These are phyloP conservation scores for Aureobasidium namibiae DNA, from an alignment of 2,329 filamentous ascomycete species.

Conservation along the genomic window DNA sequence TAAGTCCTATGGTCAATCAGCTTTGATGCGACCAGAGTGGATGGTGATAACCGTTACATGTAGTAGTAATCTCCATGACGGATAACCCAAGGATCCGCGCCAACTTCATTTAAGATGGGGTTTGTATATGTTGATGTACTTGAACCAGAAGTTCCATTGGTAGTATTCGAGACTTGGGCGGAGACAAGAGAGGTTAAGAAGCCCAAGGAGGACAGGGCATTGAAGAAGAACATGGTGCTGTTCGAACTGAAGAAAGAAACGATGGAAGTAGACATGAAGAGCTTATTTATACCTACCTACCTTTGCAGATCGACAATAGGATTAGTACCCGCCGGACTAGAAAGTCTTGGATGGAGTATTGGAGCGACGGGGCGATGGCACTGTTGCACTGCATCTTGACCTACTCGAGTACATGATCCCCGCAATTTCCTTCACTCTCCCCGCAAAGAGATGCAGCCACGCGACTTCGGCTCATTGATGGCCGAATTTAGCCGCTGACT, in stretches of 20 bases:
- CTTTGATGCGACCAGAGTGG: no score
- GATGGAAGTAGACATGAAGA: background rate
- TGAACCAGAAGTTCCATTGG: background rate
- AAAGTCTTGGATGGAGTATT: no score
- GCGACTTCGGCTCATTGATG: constrained; percentile 1
- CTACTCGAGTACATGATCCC: background rate
- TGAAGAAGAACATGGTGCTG: background rate
- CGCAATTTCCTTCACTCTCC: background rate
- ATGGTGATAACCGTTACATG: no score
- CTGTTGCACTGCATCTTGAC: background rate
- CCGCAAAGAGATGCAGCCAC: constrained; percentile 5
- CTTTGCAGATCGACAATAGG: background rate
- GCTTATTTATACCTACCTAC: background rate
- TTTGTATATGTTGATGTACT: constrained; percentile 35
- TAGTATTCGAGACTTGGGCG: background rate
- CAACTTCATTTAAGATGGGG: constrained; percentile 33
- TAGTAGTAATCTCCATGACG: constrained; percentile 36
- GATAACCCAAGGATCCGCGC: constrained; percentile 41
- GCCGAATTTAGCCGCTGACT: constrained; percentile 4
- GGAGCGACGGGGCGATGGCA: background rate
- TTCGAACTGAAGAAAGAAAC: background rate
- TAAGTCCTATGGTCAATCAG: no score
- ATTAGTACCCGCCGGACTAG: background rate
- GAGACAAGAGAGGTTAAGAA: background rate
- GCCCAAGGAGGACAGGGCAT: background rate